These are phyloP conservation scores for Amauroascus niger DNA, from an alignment of 2,329 filamentous ascomycete species.

Conservation along the genomic window DNA sequence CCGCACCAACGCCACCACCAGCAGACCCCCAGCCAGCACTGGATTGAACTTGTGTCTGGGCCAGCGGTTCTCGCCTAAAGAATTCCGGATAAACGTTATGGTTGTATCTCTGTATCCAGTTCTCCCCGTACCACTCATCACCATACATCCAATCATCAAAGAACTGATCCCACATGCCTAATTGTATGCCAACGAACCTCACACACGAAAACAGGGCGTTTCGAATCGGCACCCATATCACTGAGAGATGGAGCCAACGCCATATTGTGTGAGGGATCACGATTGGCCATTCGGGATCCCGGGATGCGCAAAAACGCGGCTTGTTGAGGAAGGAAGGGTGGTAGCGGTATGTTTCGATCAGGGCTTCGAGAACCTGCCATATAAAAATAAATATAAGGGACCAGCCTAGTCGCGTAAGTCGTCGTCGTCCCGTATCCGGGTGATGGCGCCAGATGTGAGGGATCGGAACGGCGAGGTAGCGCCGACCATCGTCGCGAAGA, in stretches of 20 bases:
- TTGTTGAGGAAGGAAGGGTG: conserved; percentile 38
- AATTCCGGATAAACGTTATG: conserved; percentile 8
- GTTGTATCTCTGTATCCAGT: conserved; percentile 11
- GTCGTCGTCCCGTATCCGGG: conserved; percentile 23
- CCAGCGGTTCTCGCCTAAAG: background rate
- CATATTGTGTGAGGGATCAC: conserved; percentile 48
- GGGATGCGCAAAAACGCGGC: conserved; percentile 42
- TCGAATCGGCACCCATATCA: conserved; percentile 8
- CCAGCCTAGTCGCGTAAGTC: conserved; percentile 33
- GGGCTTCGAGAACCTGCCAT: conserved; percentile 43
- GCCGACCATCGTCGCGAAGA: conserved; percentile 21
- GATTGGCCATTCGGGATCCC: conserved; percentile 47
- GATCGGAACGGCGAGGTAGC: conserved; percentile 28
- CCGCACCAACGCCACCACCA: background rate
- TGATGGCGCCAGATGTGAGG: conserved; percentile 31
- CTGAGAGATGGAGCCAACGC: conserved; percentile 36
- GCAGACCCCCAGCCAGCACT: background rate
- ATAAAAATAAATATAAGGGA: conserved; percentile 32
- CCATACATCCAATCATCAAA: conserved; percentile 12
- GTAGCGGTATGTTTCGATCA: conserved; percentile 45
- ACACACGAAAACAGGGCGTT: conserved; percentile 5
- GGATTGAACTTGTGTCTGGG: background rate
- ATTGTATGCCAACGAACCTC: background rate
- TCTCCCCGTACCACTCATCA: conserved; percentile 8
- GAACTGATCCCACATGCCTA: conserved; percentile 10